Base-by-base conservation (phyloP, 805 yeast genomes). In the Zygoascus tannicola region DNA sequence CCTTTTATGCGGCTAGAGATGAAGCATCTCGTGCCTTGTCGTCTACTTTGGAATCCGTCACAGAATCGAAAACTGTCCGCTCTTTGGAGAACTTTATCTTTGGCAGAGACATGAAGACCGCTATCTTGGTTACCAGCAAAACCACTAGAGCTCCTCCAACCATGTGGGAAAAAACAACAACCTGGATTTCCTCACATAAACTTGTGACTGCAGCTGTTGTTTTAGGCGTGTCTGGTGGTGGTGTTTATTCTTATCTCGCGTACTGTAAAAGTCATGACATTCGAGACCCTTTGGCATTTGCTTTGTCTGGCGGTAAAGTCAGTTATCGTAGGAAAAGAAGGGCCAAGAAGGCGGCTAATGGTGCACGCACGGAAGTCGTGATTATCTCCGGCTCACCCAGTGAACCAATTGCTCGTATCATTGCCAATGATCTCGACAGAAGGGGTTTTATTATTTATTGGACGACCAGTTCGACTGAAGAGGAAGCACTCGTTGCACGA, bases 361-460 rank as follows among this genome's bases (percentile, higher is more conserved):
- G 94, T 1, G 82, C 84, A 2, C 66, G 95, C 40, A 71, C 73
- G 47, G 92, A 85, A 53, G 90, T 83, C 5, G 75, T 85, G 2
- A 65, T 86, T 18, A 65, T 85, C 3, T 71, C 85, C 3, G 94
- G 94, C 1, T 79, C 86, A 1, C 87, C 88, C 2, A 69, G 76
- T 2, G 90, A 83, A 49, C 85, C 86, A 1, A 64, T 84, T 44
- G 77, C 85, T 1, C 70, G 84, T 45, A 68, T 79, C 41, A 64
- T 85, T 23, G 84, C 87, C 1, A 69, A 74, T 45, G 95, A 85
- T 57, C 70, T 85, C 50, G 87, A 84, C 50, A 72, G 73, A 37
- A 67, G 94, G 43, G 94, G 95, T 1, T 85, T 82, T 57, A 80
- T 86, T 26, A 87, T 86, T 2, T 85, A 81, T 57, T 69, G 85